These are phyloP conservation scores for Fraxinus greggii DNA, from an alignment of 305 asterid species.

Conservation along the genomic window DNA sequence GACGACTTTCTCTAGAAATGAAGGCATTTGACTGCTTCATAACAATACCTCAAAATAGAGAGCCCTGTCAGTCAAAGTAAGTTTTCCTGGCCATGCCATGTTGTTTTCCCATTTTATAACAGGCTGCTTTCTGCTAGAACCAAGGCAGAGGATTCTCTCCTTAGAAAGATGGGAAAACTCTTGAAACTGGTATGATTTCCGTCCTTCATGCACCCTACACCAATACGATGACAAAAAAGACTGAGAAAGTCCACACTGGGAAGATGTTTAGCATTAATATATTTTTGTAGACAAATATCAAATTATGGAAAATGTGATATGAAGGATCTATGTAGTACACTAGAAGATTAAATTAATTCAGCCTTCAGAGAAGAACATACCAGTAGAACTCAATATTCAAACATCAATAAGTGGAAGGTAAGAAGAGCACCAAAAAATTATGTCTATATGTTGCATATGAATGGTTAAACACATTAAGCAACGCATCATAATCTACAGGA, in stretches of 20 bases:
- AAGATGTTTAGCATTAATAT: not conserved
- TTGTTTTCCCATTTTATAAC: conserved; percentile 89
- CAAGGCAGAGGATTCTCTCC: conserved; percentile 71
- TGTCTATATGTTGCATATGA: not conserved
- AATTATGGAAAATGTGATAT: not conserved
- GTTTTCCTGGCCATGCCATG: conserved; percentile 94
- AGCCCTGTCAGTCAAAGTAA: conserved; percentile 77
- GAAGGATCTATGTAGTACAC: not conserved
- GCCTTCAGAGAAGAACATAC: not conserved
- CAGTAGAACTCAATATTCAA: not conserved
- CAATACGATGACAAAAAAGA: conserved; percentile 18
- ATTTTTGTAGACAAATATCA: conserved; percentile 5
- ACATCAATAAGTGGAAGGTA: not conserved
- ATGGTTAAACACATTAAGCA: conserved; percentile 3
- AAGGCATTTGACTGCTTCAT: conserved; percentile 16
- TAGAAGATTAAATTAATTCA: not conserved
- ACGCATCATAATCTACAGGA: not conserved
- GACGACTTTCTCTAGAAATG: conserved; percentile 4
- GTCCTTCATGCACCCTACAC: conserved; percentile 83
- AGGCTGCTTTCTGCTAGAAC: conserved; percentile 90
- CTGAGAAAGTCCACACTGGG: conserved; percentile 7
- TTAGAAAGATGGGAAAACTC: conserved; percentile 40
- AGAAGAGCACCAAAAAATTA: not conserved
- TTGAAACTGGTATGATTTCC: conserved; percentile 56
- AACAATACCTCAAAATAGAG: conserved; percentile 84